Evolutionary conservation across 176 grass and related monocot genomes (phyloP).

Genomic region (Neostapfia colusana): DNA sequence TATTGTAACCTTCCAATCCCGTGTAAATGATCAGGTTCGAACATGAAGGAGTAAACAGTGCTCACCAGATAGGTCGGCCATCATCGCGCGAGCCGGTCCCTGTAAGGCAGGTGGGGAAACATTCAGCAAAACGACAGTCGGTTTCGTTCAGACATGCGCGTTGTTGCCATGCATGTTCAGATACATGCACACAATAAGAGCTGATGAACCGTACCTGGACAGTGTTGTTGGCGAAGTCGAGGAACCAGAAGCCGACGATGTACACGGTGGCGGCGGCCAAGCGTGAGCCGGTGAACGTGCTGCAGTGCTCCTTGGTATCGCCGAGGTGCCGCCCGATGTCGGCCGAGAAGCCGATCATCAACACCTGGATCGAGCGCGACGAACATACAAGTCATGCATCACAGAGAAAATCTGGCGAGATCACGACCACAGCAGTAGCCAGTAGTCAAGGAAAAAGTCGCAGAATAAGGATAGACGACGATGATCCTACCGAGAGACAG

Average conservation of each 20-base stretch:
- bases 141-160: background rate
- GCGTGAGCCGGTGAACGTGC: conserved; percentile 57
- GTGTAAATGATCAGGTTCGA: background rate
- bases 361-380: conserved; percentile 15
- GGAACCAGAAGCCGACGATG: conserved; percentile 87
- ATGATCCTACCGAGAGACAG: conserved; percentile 37
- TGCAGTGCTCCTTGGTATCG: conserved; percentile 78
- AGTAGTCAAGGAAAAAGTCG: background rate
- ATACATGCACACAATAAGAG: background rate
- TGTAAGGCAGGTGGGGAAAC: background rate
- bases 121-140: no score
- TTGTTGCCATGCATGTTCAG: background rate
- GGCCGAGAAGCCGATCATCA: conserved; percentile 72
- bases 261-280: conserved; percentile 61
- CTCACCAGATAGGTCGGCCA: conserved; percentile 55
- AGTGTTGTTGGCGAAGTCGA: conserved; percentile 88
- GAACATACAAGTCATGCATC: no score
- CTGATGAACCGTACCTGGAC: conserved; percentile 43
- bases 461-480: fast-evolving
- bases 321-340: conserved; percentile 74
- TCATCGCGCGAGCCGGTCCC: conserved; percentile 53
- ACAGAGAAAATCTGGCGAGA: background rate
- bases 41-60: no score
- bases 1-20: background rate
- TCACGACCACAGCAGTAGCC: no score